Evolutionary conservation across 306 rosid genomes (phyloP).

Genomic region (Quercus suber): DNA sequence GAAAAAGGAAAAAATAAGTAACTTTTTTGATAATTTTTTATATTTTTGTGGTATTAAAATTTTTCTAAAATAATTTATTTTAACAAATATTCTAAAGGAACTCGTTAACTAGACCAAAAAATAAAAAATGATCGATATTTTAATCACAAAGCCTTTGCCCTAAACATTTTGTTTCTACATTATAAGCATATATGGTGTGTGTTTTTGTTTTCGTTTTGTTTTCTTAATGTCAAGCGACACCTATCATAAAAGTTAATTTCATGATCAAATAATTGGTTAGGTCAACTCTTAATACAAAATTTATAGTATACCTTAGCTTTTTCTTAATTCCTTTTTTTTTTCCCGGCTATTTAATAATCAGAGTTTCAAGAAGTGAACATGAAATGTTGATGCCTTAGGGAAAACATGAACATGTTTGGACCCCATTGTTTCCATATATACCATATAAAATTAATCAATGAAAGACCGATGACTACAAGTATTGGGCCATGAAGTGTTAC

Average conservation of each 20-base stretch:
- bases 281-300: too few species aligned
- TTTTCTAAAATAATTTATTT: too few species aligned
- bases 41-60: too few species aligned
- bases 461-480: not conserved
- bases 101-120: accelerated
- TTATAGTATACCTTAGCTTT: not conserved
- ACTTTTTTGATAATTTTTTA: too few species aligned
- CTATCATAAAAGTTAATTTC: too few species aligned
- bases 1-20: too few species aligned
- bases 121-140: not conserved
- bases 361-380: not conserved
- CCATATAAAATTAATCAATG: not conserved
- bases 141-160: too few species aligned
- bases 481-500: not conserved
- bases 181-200: not conserved
- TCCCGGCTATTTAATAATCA: not conserved
- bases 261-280: too few species aligned
- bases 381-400: not conserved
- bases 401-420: not conserved
- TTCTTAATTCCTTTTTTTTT: not conserved
- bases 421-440: not conserved
- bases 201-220: not conserved
- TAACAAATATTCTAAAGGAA: too few species aligned
- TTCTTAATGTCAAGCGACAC: not conserved
- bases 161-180: too few species aligned